phyloP scores from a whole-genome alignment of 2,329 filamentous ascomycete species.

The Diaporthe sp. region DNA sequence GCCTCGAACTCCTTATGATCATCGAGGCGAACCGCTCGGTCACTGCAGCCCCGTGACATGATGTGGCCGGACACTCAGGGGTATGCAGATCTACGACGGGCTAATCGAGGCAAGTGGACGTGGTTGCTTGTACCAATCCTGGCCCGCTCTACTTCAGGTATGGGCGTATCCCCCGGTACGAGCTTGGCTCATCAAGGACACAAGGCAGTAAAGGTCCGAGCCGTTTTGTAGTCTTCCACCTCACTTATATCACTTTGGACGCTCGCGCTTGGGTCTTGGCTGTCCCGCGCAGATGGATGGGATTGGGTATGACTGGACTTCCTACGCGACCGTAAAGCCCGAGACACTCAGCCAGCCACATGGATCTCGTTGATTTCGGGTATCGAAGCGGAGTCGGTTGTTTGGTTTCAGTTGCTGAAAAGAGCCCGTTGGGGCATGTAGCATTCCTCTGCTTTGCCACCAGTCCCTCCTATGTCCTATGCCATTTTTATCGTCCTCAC shows the following conservation, averaged over 20 bases:
- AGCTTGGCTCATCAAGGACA: neutral
- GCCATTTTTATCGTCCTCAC: conserved; percentile 32
- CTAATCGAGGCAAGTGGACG: neutral
- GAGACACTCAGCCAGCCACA: conserved; percentile 9
- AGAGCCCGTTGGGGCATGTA: conserved; percentile 39
- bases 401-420: conserved; percentile 40
- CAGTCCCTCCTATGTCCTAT: conserved; percentile 33
- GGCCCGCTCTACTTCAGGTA: neutral
- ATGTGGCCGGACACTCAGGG: neutral
- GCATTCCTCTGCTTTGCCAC: conserved; percentile 38
- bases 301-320: neutral
- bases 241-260: neutral
- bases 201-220: neutral
- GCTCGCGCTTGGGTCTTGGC: neutral
- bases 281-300: neutral
- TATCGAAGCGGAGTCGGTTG: conserved; percentile 36
- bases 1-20: neutral
- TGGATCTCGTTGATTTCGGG: conserved; percentile 24
- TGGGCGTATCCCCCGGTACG: neutral
- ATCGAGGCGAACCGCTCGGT: neutral
- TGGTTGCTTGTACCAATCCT: neutral
- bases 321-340: conserved; percentile 6
- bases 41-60: neutral
- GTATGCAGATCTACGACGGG: neutral
- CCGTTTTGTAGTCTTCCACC: neutral